Evolutionary conservation across 148 eudicot species (phyloP), one percentile per base, ranked within the genome.

Genomic region (Diospyros lotus): DNA sequence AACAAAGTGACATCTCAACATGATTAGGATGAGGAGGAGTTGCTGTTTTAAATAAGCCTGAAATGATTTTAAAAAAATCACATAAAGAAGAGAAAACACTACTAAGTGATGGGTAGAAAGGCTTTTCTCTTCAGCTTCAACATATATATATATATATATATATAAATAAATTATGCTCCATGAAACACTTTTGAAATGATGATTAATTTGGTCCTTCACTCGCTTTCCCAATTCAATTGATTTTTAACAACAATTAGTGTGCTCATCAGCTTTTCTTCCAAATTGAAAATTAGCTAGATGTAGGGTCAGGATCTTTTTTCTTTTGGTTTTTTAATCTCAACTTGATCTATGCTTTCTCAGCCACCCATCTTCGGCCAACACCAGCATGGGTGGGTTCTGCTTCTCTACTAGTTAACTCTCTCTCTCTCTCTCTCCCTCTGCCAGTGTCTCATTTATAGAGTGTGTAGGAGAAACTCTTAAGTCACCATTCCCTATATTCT

Each of bases 221-320:
- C 8, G 39, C 9, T 3, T 40, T 15, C 53, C 15, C 3, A 67
- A 38, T 0, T 41, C 38, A 10, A 55, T 71, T 62, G 68, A 73
- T 73, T 73, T 28, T 28, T 51, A 48, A 64, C 58, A 39, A 61
- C 3, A 55, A 9, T 28, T 28, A 28, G 28, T 14, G 58, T 73
- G 76, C 68, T 62, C 43, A 58, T 13, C 54, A 53, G 56, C 70
- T 39, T 51, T 46, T 45, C 70, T 5, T 40, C 55, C n/a, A 56
- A 72, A 72, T 42, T 60, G 8, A 48, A 28, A 28, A 28, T 28
- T 28, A 28, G 28, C 28, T 28, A 28, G 28, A 28, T 28, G 28
- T 28, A 28, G 28, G 28, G 28, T 28, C 28, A 28, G 28, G 28
- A 28, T 28, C 28, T 28, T 28, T 28, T 28, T 28, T 28, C 28